Conservation (phyloP, 371 early-diverging fungal genomes). For the Mucor mucedo region DNA sequence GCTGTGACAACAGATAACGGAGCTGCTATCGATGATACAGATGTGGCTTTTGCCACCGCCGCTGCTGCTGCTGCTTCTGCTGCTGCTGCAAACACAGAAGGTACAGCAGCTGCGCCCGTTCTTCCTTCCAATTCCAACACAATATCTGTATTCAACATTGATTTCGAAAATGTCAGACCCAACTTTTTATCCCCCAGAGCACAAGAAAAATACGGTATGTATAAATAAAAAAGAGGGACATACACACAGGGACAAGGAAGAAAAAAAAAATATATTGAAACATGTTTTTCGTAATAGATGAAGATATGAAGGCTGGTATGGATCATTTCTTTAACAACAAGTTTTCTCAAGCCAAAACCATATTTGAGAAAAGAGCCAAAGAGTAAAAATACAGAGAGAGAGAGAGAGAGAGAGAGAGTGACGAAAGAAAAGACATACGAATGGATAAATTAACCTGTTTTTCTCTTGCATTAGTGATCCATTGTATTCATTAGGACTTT, state of each 20-base stretch:
- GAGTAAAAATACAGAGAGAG: conserved; percentile 27
- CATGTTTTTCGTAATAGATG: conserved; percentile 36
- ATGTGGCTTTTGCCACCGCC: background rate
- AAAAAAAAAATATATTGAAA: background rate
- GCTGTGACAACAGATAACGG: too few relatives aligned
- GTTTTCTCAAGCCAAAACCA: conserved; percentile 50
- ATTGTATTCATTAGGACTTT: conserved; percentile 44
- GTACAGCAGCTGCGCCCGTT: too few relatives aligned
- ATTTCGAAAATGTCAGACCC: conserved; percentile 34
- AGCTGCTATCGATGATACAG: conserved; percentile 1
- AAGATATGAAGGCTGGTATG: conserved; percentile 53
- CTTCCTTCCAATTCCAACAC: background rate
- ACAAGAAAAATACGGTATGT: conserved; percentile 50
- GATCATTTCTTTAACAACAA: conserved; percentile 60
- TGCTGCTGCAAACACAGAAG: background rate
- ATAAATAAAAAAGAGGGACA: background rate
- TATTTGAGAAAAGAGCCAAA: conserved; percentile 40
- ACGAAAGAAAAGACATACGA: too few relatives aligned
- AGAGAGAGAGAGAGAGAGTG: too few relatives aligned
- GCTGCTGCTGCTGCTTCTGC: background rate
- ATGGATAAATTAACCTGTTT: too few relatives aligned
- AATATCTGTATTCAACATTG: conserved; percentile 23
- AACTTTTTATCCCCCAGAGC: conserved; percentile 45
- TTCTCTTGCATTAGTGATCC: conserved; percentile 34
- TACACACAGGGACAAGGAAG: background rate